These are phyloP conservation scores for Orbilia brochopaga DNA, from an alignment of 2,329 filamentous ascomycete genomes.

Conservation along the genomic window DNA sequence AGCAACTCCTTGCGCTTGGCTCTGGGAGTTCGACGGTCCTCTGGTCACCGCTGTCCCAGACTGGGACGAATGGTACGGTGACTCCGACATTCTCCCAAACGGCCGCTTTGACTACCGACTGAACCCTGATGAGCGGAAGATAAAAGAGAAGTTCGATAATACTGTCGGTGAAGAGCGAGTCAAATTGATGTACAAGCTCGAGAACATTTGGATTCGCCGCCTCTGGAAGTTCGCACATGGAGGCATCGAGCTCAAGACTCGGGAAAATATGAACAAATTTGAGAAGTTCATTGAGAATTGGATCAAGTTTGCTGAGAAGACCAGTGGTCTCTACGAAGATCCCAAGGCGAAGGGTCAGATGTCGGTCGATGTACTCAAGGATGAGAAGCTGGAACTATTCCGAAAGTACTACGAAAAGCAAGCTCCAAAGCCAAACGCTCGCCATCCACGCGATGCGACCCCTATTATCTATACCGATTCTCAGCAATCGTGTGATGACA, in stretches of 20 bases:
- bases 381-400: neutral
- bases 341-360: slow-evolving; percentile 10
- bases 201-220: slow-evolving; percentile 44
- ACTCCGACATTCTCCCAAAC: slow-evolving; percentile 40
- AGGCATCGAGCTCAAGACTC: slow-evolving; percentile 10
- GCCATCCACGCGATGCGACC: too few species aligned
- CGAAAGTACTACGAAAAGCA: neutral
- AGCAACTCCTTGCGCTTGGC: slow-evolving; percentile 33
- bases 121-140: slow-evolving; percentile 35
- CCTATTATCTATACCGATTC: too few species aligned
- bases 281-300: slow-evolving; percentile 32
- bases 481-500: too few species aligned
- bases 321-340: slow-evolving; percentile 19
- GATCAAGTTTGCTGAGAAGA: slow-evolving; percentile 17
- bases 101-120: slow-evolving; percentile 38
- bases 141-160: slow-evolving; percentile 32
- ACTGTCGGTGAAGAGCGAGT: slow-evolving; percentile 10
- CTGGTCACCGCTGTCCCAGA: slow-evolving; percentile 23
- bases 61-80: slow-evolving; percentile 48
- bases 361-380: neutral
- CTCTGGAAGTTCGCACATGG: slow-evolving; percentile 40
- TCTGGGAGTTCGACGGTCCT: slow-evolving; percentile 37
- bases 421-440: neutral
- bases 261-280: slow-evolving; percentile 18
- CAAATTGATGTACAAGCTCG: slow-evolving; percentile 39